phyloP scores from a whole-genome alignment of 176 grass and related monocot genomes.

The Pontederia paniculata region DNA sequence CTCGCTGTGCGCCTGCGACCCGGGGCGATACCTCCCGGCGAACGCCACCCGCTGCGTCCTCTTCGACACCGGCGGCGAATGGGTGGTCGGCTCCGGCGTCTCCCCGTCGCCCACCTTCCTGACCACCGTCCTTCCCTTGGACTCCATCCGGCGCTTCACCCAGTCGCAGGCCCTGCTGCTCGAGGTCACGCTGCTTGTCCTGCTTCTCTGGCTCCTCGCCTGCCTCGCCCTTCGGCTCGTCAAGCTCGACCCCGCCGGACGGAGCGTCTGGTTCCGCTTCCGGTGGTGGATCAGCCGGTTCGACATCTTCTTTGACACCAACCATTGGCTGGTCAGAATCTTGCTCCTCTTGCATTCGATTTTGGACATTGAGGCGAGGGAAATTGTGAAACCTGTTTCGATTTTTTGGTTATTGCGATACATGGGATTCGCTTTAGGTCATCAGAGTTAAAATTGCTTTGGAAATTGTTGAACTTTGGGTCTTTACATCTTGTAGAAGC shows the following conservation, averaged over 20 bases:
- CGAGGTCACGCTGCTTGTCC: conserved; percentile 30
- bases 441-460: too few relatives aligned
- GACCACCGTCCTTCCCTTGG: conserved; percentile 46
- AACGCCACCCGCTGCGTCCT: conserved; percentile 23
- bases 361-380: background rate
- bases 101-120: conserved; percentile 55
- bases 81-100: conserved; percentile 56
- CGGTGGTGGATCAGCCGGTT: conserved; percentile 69
- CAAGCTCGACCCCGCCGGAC: conserved; percentile 17
- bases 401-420: too few relatives aligned
- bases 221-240: conserved; percentile 38
- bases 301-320: conserved; percentile 65
- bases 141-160: conserved; percentile 65
- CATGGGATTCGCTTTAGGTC: too few relatives aligned
- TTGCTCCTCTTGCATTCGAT: background rate
- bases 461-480: too few relatives aligned
- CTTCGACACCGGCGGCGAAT: conserved; percentile 26
- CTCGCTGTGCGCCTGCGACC: conserved; percentile 66
- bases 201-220: conserved; percentile 67
- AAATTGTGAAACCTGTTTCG: background rate
- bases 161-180: conserved; percentile 92
- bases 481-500: too few relatives aligned
- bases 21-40: conserved; percentile 48
- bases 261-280: conserved; percentile 36
- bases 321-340: conserved; percentile 58